Evolutionary conservation across 2,329 filamentous ascomycete species (phyloP), one percentile per base, ranked within the genome.

Genomic region (Beauveria brongniartii): DNA sequence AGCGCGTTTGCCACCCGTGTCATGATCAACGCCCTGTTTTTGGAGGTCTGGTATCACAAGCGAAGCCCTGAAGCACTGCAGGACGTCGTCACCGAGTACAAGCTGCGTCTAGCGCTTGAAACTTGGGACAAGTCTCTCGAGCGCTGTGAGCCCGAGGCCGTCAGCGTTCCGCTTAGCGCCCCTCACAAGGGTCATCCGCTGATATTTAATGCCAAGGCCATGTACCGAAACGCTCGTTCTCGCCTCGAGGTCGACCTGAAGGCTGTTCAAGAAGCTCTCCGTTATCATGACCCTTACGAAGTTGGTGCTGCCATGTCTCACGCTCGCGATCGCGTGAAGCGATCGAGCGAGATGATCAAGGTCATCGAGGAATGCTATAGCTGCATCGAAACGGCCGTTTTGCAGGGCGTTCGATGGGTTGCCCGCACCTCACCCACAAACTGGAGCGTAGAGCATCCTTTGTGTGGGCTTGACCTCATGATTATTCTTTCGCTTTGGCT

Each of bases 21-120:
- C 65, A 95, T 99, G 91, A 97, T 97, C 82, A 99, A 97, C 70
- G 93, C 94, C 12, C 81, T 99, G 65, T 99, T 97, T 81, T 82
- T 99, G 54, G 94, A 97, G 74, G 93, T 97, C 3, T 99, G 94
- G 94, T 96, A 96, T 72, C 91, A 97, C 79, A 97, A 97, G 83
- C 90, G 94, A 70, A 97, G 91, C 73, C 93, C 93, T n/a, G 92
- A 97, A 73, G 92, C 93, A 55, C 81, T 97, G 46, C 94, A 97
- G 76, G 93, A 97, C 71, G 92, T 97, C 44, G 93, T 97, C 50
- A 96, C 93, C 3, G 94, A 97, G 77, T 97, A 96, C 83, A 97
- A 97, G 80, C 88, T 99, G 64, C 87, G 94, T 61, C 85, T 97
- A 58, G 94, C 94, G 55, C 81, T 99, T 59, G 93, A 97, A 78